Evolutionary conservation across 148 eudicot species (phyloP), one percentile per base, ranked within the genome.

Genomic region (Silene uniflora): DNA sequence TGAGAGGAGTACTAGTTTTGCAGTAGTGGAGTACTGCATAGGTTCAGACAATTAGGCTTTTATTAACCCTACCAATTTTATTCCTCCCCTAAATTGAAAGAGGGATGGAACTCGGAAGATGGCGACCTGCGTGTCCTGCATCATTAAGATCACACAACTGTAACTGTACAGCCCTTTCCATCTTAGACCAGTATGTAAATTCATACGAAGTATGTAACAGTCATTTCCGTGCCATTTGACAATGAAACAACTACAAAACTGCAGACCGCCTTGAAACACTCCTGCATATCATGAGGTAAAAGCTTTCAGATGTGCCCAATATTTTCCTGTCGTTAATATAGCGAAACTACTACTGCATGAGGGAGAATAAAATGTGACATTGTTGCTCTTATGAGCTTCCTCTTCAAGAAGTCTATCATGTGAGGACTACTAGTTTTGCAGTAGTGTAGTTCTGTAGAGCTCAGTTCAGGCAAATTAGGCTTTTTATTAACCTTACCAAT

Each of bases 71-170:
- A 14, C 62, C 27, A 62, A 42, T 12, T 44, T 71, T 9, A 16
- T 24, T 24, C 39, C 46, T 3, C 69, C 61, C 14, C 23, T 12
- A 7, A 54, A 22, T 22, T 10, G 10, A 66, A 70, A 69, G 32
- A 73, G 22, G 65, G 35, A 66, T 35, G 39, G 44, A 39, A 39
- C 9, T 39, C 18, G n/a, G 60, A 79, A 58, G 77, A 79, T 44
- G 35, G 81, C 73, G 76, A 65, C 71, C 27, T 61, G 64, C 64
- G 10, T 6, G 44, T 0, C 44, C 44, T 39, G 44, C 44, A 1
- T 39, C 44, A 39, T 39, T 39, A 39, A 39, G 9, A 39, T 39
- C 44, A 39, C 44, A 39, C 44, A 39, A 7, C 44, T 39, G 10
- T 39, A 39, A 0, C 44, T 6, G 9, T 39, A 39, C 44, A 39